phyloP scores from a whole-genome alignment of 192 early-diverging fungal genomes.

The Chytriomyces sp. region DNA sequence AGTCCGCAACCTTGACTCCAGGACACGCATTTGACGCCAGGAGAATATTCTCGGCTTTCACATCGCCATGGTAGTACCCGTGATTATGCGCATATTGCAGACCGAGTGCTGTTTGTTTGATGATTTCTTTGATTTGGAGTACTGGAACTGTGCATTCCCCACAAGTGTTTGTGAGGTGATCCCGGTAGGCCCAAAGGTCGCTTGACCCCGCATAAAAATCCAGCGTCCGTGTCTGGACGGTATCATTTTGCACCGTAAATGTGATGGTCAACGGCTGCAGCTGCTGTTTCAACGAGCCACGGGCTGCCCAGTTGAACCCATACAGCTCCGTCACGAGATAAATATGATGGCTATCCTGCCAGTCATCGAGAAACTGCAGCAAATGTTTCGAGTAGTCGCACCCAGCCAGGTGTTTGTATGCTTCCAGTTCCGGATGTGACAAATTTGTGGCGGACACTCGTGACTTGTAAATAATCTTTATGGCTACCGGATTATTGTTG shows the following conservation, averaged over 20 bases:
- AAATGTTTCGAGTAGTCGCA: not conserved
- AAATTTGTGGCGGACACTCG: not conserved
- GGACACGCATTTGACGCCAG: not conserved
- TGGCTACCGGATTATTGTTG: not conserved
- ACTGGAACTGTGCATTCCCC: not conserved
- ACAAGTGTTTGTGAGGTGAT: not conserved
- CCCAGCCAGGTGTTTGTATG: not conserved
- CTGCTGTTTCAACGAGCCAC: not conserved
- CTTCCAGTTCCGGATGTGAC: not conserved
- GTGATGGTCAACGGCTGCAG: not conserved
- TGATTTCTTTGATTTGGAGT: not conserved
- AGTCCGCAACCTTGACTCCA: not conserved
- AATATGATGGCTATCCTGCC: slow-evolving; percentile 16
- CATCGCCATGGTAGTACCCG: slow-evolving; percentile 20
- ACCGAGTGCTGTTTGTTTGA: slow-evolving; percentile 12
- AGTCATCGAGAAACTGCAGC: slow-evolving; percentile 8
- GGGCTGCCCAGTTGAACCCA: not conserved
- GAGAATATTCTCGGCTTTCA: slow-evolving; percentile 24
- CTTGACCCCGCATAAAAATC: not conserved
- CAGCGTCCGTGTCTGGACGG: not conserved
- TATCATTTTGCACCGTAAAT: not conserved
- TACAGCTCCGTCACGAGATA: slow-evolving; percentile 24
- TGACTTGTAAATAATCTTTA: slow-evolving; percentile 27
- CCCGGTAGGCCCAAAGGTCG: slow-evolving; percentile 22
- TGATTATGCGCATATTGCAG: slow-evolving; percentile 18